Base-by-base conservation (phyloP, 768 basidiomycete genomes). In the Xerocomus spinulosus region DNA sequence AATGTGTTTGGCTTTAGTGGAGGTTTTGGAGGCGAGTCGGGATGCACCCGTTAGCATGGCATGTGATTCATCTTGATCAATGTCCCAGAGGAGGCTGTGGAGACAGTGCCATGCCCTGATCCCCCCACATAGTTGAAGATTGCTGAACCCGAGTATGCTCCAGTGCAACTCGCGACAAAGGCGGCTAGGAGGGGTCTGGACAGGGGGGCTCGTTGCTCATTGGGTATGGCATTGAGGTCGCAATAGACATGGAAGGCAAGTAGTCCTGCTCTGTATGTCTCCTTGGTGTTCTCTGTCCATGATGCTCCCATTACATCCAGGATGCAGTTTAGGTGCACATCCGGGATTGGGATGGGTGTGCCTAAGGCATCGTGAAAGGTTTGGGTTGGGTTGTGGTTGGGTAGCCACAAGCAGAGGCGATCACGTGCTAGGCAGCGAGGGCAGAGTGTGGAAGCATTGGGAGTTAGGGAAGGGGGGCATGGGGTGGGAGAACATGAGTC, bases 161-260 rank as follows among this genome's bases (percentile, higher is more conserved):
- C 44, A 0, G 36, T 24, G 1, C 24, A 33, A 6, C 39, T 38
- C 0, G 40, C 14, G 0, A 53, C 5, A 14, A 53, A 51, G 0
- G 48, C 13, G 0, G 10, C 0, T 0, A 53, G 32, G 1, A 34
- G 24, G 0, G 5, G 1, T 0, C n/a, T 5, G 39, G 41, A 0
- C 10, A 9, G 0, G n/a, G 17, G 8, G 63, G 56, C 0, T 62
- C 10, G 35, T 12, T 9, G 35, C 20, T 18, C 8, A 36, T 6
- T 4, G 18, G 18, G 7, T n/a, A n/a, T n/a, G n/a, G n/a, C n/a
- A n/a, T n/a, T n/a, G n/a, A n/a, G n/a, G n/a, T n/a, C n/a, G n/a
- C 35, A 36, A 18, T 34, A 43, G 0, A 43, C 12, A 2, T 53
- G 50, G n/a, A 32, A 54, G 0, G 28, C 8, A 0, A 51, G 28